These are phyloP conservation scores for Kodamaea fukazawae DNA, from an alignment of 805 yeast genomes.

Conservation along the genomic window DNA sequence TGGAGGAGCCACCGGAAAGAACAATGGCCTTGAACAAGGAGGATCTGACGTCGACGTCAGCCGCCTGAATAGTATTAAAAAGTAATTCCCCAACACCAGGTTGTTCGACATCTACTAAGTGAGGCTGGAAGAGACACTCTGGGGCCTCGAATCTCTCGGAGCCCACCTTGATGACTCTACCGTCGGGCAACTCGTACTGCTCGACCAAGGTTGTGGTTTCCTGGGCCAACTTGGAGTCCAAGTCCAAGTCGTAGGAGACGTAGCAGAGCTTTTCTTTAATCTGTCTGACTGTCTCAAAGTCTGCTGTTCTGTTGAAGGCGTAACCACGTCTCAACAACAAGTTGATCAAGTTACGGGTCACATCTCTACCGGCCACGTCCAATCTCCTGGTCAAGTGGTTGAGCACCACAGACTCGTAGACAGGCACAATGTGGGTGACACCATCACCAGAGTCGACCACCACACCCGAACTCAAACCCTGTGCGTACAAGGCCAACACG, in stretches of 20 bases:
- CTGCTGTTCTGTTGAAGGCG: conserved; percentile 97
- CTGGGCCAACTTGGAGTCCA: conserved; percentile 81
- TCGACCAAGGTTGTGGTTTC: conserved; percentile 96
- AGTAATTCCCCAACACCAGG: conserved; percentile 91
- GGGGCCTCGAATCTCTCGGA: conserved; percentile 96
- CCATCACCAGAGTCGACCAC: conserved; percentile 99
- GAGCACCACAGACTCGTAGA: conserved; percentile 93
- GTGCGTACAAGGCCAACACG: conserved; percentile 95
- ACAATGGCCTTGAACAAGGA: conserved; percentile 89
- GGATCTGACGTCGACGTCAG: conserved; percentile 90
- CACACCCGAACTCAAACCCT: conserved; percentile 94
- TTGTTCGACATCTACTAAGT: conserved; percentile 91
- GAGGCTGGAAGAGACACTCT: conserved; percentile 95
- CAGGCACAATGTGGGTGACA: conserved; percentile 97
- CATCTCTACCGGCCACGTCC: conserved; percentile 98
- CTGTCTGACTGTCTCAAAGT: conserved; percentile 97
- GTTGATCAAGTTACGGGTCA: conserved; percentile 92
- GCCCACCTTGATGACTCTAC: conserved; percentile 89
- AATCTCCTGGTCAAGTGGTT: conserved; percentile 88
- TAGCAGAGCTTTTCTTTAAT: conserved; percentile 95
- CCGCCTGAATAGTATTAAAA: conserved; percentile 89
- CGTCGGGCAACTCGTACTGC: conserved; percentile 92
- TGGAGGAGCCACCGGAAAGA: conserved; percentile 94
- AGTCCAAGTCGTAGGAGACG: conserved; percentile 88
- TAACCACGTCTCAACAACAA: conserved; percentile 92